These are phyloP conservation scores for Silene conica DNA, from an alignment of 148 eudicot species.

Conservation along the genomic window DNA sequence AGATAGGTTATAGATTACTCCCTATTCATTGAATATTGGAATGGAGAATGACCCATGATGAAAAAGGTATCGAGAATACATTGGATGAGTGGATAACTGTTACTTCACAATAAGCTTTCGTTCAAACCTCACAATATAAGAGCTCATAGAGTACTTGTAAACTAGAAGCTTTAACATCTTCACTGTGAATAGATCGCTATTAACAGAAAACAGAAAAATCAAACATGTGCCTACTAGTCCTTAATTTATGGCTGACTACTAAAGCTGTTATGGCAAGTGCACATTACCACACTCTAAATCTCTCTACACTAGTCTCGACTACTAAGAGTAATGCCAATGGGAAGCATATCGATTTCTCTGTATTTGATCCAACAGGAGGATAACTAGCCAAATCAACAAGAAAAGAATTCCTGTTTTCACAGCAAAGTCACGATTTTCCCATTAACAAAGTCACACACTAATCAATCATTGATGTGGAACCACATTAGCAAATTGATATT, in stretches of 20 bases:
- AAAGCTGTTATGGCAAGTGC: too few species aligned
- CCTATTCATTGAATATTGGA: too few species aligned
- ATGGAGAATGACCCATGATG: not conserved
- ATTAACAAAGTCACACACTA: too few species aligned
- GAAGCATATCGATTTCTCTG: not conserved
- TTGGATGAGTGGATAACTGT: not conserved
- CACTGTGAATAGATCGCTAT: not conserved
- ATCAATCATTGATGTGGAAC: too few species aligned
- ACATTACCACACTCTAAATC: too few species aligned
- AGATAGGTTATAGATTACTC: not conserved
- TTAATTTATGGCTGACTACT: too few species aligned
- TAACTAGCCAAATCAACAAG: not conserved
- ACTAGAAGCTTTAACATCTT: not conserved
- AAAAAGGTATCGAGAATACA: not conserved
- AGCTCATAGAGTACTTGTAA: not conserved
- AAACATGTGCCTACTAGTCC: not conserved
- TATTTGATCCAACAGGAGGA: not conserved
- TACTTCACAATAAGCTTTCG: not conserved
- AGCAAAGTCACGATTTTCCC: not conserved
- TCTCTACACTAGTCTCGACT: not conserved
- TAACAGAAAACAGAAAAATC: not conserved
- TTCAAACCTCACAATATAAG: not conserved
- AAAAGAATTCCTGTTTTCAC: not conserved
- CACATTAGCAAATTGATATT: too few species aligned
- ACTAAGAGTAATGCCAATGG: not conserved